A percentile compares a stretch with the other conserved stretches of the same genome.
phyloP scores from a whole-genome alignment of 331 rosid species.

The Cydonia oblonga region DNA sequence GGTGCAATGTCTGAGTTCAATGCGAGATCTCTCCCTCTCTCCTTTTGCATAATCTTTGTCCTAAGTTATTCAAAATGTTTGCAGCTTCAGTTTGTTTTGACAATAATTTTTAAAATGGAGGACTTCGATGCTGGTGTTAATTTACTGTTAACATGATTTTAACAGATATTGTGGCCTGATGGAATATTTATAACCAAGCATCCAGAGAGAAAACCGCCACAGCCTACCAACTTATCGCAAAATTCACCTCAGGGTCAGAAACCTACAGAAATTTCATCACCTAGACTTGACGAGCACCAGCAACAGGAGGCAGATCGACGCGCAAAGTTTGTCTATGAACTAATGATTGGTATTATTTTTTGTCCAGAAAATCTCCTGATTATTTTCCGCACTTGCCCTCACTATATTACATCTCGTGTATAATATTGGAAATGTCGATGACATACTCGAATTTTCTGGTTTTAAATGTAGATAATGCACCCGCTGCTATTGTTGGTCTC shows the following conservation, averaged over 20 bases:
- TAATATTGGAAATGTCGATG: not conserved
- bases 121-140: slow-evolving; percentile 17
- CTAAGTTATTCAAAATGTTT: not conserved
- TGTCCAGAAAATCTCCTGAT: not conserved
- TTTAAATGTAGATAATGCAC: slow-evolving; percentile 60
- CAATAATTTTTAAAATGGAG: not conserved
- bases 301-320: slow-evolving; percentile 62
- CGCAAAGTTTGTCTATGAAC: slow-evolving; percentile 84
- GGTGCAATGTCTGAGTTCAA: not conserved
- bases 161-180: slow-evolving; percentile 93
- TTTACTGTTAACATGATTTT: slow-evolving; percentile 15
- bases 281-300: slow-evolving; percentile 43
- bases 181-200: slow-evolving; percentile 90
- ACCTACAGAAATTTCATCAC: slow-evolving; percentile 35
- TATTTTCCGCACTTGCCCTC: not conserved
- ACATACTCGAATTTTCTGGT: not conserved
- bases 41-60: not conserved
- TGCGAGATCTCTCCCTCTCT: not conserved
- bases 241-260: slow-evolving; percentile 33
- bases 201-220: slow-evolving; percentile 55
- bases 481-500: slow-evolving; percentile 75
- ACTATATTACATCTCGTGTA: not conserved
- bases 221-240: slow-evolving; percentile 35
- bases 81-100: slow-evolving; percentile 1
- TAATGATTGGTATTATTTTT: slow-evolving; percentile 63